Base-by-base conservation (phyloP, 208 protist genomes). In the Leishmania tropica region DNA sequence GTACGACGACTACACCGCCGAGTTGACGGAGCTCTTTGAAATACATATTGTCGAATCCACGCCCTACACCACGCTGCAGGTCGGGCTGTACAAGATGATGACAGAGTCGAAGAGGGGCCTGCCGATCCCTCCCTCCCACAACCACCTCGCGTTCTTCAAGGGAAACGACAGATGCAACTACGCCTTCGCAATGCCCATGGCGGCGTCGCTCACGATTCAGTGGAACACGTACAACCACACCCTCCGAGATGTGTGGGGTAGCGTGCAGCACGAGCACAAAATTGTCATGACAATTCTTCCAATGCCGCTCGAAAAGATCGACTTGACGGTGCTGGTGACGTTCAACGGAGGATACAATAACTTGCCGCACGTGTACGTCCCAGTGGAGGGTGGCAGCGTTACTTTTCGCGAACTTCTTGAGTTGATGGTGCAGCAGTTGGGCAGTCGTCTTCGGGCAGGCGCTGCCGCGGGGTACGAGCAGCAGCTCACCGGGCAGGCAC, bases 241-340 rank as follows among this genome's bases (percentile, higher is more conserved):
- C 19, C 75, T 86, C 1, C 73, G 64, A n/a, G 67, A 86, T 37
- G 56, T 86, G 31, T 86, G 83, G 83, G 78, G 83, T 21, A 58
- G 56, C 2, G 78, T 37, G 17, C 72, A 79, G 47, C 75, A 81
- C 5, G 72, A 83, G 40, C 85, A 80, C 45, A 81, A 78, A 54
- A 73, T 91, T 47, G 89, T 86, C 56, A 89, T 89, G 81, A 86
- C 80, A 5, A 75, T 93, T 24, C 72, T 93, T n/a, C 90, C 88
- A 17, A 70, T 84, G 40, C 81, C 88, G 56, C 62, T 93, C 58
- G 31, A 47, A 10, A 13, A 70, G 10, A 72, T 92, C 42, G 67
- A 85, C 65, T 58, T 85, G 17, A 40, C 42, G 8, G 42, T 64
- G 31, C 71, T 70, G 65, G 53, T 93, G 28, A 73, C 81, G 48